phyloP scores from a whole-genome alignment of 2,329 filamentous ascomycete genomes.

The Fusarium concolor region DNA sequence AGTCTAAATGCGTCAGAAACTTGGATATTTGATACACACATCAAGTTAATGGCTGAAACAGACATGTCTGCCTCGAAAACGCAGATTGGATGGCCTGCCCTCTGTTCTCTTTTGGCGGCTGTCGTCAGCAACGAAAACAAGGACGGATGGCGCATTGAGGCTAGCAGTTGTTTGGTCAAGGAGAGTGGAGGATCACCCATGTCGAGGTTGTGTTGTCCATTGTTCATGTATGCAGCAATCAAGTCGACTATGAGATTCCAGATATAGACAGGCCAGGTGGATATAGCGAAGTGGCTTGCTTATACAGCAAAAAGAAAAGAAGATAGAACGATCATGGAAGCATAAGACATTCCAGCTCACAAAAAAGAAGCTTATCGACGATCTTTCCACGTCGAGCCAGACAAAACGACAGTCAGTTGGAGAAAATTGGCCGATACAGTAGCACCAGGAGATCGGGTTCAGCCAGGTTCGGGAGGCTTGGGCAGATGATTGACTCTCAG shows the following conservation, averaged over 20 bases:
- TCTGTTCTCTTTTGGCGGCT: conserved; percentile 30
- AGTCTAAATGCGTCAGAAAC: conserved; percentile 18
- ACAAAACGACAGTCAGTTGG: conserved; percentile 17
- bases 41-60: conserved; percentile 22
- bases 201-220: conserved; percentile 29
- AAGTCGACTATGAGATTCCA: not conserved
- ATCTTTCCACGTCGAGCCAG: conserved; percentile 15
- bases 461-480: conserved; percentile 33
- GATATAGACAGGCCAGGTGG: not conserved
- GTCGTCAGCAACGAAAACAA: conserved; percentile 45
- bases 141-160: conserved; percentile 24
- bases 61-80: not conserved
- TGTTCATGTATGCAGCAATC: conserved; percentile 9
- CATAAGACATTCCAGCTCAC: not conserved
- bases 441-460: conserved; percentile 34
- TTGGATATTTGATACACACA: conserved; percentile 12
- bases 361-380: conserved; percentile 19
- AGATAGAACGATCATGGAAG: not conserved
- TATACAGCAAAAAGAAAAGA: not conserved
- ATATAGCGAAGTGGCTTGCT: not conserved
- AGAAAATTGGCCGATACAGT: conserved; percentile 30
- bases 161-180: conserved; percentile 33
- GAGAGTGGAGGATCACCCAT: conserved; percentile 35
- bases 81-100: conserved; percentile 13
- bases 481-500: conserved; percentile 15